Base-by-base conservation (phyloP, 2,329 filamentous ascomycete species). In the Exophiala sideris region DNA sequence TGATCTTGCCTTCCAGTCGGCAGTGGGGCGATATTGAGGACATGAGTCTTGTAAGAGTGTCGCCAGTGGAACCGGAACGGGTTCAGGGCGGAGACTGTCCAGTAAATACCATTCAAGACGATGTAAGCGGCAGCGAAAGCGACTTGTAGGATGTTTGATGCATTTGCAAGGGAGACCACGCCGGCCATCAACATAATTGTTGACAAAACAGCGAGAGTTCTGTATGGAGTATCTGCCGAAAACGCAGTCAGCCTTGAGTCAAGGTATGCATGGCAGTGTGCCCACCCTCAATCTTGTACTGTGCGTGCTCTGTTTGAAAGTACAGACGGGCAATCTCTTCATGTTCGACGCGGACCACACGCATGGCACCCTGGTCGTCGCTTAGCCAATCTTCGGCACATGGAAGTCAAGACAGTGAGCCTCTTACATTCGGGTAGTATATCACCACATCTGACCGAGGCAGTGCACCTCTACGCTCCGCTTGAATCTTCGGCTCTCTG, bases 261-360 rank as follows among this genome's bases (percentile, higher is more conserved):
- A 11, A 16, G 14, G 21, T 8, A 32, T 20, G 2, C 12, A 20
- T 9, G 24, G 12, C 21, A 12, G 14, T 44, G 12, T 35, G 24
- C 29, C 3, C 18, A 45, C 34, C 42, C 3, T 68, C 67, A 39
- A 84, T 75, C 20, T 74, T 70, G 61, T 85, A 85, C 24, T 76
- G 64, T 66, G 83, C 85, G 62, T 81, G 77, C 60, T 85, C 82
- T 0, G 79, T 83, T 12, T 81, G 81, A 0, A 75, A 77, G 67
- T 85, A 85, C 0, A 86, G 73, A 64, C 85, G 82, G n/a, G 83
- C 75, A 1, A 81, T 79, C 1, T 85, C 78, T 32, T 82, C 77
- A 65, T 85, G 82, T 4, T 76, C 75, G 62, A 82, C 84, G 42
- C 73, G 71, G 12, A 86, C 70, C 5, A 84, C 69, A 2, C 86